A percentile compares a stretch with the other conserved stretches of the same genome.
Conservation (phyloP, 2,329 filamentous ascomycete genomes). For the Curvularia spicifera region DNA sequence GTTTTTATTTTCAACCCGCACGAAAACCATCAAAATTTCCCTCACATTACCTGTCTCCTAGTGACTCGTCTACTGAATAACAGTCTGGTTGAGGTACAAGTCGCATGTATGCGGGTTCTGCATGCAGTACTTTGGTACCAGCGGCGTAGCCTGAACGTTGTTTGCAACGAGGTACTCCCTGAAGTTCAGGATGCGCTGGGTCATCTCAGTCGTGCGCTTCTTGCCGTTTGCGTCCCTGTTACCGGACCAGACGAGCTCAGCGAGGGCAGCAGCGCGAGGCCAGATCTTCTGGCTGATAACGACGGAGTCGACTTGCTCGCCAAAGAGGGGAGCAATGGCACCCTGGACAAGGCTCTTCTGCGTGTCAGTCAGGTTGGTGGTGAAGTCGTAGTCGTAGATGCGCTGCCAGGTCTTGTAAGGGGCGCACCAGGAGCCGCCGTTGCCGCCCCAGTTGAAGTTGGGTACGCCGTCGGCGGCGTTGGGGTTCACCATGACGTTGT, state of each 20-base stretch:
- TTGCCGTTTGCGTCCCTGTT: constrained; percentile 58
- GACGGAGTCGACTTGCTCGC: constrained; percentile 62
- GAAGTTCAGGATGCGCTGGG: constrained; percentile 65
- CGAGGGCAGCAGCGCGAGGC: constrained; percentile 64
- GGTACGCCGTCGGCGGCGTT: constrained; percentile 48
- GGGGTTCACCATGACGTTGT: constrained; percentile 62
- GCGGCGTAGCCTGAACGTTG: constrained; percentile 57
- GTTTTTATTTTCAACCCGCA: not conserved
- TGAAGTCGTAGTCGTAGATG: constrained; percentile 66
- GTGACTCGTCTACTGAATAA: not conserved
- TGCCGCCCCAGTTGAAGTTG: constrained; percentile 63
- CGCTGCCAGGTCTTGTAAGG: constrained; percentile 67
- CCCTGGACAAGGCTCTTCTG: constrained; percentile 60
- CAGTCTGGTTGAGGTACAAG: constrained; percentile 59
- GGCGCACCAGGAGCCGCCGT: constrained; percentile 63
- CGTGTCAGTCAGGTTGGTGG: constrained; percentile 54
- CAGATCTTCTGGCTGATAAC: constrained; percentile 60
- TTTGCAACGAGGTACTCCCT: constrained; percentile 65
- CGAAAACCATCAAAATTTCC: not conserved
- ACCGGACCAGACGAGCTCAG: constrained; percentile 63
- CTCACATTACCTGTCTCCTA: not conserved
- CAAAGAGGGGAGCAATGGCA: constrained; percentile 60
- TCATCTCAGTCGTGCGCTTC: constrained; percentile 61
- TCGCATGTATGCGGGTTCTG: constrained; percentile 66
- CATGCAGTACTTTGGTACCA: constrained; percentile 65